Conservation (phyloP, 257 asterid genomes). For the Solanum phureja region DNA sequence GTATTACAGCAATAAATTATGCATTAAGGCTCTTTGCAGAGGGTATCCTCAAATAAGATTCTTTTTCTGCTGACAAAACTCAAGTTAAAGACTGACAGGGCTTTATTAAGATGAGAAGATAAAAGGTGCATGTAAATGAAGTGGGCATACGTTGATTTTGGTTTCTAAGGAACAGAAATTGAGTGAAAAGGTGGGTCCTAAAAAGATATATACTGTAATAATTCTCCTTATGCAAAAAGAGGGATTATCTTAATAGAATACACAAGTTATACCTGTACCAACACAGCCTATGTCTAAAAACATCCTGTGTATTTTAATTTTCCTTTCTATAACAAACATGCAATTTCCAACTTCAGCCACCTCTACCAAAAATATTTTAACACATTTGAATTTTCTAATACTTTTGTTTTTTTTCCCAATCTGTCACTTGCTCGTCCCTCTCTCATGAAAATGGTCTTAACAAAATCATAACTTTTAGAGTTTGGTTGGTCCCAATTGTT, state of each 20-base stretch:
- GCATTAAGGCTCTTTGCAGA: not conserved
- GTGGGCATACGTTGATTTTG: not conserved
- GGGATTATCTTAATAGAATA: not conserved
- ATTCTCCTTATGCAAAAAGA: not conserved
- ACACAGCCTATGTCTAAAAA: not conserved
- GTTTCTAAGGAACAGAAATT: not conserved
- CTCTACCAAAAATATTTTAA: not conserved
- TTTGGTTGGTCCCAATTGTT: not conserved
- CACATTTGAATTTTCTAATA: not conserved
- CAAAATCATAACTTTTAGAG: not conserved
- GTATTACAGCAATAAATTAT: not conserved
- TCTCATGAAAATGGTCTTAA: no score
- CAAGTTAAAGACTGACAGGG: not conserved
- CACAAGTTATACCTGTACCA: not conserved
- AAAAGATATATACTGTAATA: not conserved
- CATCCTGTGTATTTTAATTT: not conserved
- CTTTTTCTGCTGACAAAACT: not conserved
- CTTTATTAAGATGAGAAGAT: not conserved
- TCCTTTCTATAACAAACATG: not conserved
- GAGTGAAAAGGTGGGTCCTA: not conserved
- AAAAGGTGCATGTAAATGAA: not conserved
- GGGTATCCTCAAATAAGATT: not conserved
- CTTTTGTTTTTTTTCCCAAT: no score
- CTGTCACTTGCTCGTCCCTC: no score
- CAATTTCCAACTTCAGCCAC: not conserved